Evolutionary conservation across 768 basidiomycete genomes (phyloP).

Genomic region (Mycena galopus): DNA sequence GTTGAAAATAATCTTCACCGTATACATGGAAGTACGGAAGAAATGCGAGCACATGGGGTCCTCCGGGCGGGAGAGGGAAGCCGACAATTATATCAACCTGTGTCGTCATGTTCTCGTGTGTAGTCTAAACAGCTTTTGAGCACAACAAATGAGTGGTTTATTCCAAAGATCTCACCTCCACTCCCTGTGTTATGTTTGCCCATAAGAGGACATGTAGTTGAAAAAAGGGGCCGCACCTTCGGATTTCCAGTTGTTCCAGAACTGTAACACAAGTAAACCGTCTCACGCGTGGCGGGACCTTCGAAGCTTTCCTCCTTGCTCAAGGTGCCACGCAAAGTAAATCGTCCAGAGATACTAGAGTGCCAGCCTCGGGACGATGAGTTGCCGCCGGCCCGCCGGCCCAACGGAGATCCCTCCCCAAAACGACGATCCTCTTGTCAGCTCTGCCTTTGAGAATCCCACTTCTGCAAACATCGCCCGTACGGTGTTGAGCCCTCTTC

Average conservation of each 20-base stretch:
- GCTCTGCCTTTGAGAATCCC: conserved; percentile 18
- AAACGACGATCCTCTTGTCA: conserved; percentile 28
- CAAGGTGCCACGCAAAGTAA: conserved; percentile 34
- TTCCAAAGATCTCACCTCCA: conserved; percentile 16
- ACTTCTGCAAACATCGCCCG: conserved; percentile 40
- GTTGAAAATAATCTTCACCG: too few relatives aligned
- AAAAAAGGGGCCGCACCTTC: conserved; percentile 10
- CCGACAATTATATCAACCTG: conserved; percentile 55
- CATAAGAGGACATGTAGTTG: too few relatives aligned
- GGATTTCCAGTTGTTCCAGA: conserved; percentile 67
- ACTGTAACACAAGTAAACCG: conserved; percentile 43
- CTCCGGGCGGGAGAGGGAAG: too few relatives aligned
- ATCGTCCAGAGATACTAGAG: conserved; percentile 28
- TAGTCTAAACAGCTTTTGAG: conserved; percentile 51
- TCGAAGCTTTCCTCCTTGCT: conserved; percentile 41
- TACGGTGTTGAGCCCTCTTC: conserved; percentile 50
- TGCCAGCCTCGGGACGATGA: not conserved
- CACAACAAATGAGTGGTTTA: not conserved
- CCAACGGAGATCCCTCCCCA: conserved; percentile 20
- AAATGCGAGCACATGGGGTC: too few relatives aligned
- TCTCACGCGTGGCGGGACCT: conserved; percentile 38
- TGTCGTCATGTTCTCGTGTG: conserved; percentile 64
- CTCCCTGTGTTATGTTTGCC: too few relatives aligned
- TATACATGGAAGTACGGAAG: too few relatives aligned
- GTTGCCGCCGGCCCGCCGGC: conserved; percentile 14